phyloP scores from a whole-genome alignment of 2,329 filamentous ascomycete species.

The Monosporascus sp. region DNA sequence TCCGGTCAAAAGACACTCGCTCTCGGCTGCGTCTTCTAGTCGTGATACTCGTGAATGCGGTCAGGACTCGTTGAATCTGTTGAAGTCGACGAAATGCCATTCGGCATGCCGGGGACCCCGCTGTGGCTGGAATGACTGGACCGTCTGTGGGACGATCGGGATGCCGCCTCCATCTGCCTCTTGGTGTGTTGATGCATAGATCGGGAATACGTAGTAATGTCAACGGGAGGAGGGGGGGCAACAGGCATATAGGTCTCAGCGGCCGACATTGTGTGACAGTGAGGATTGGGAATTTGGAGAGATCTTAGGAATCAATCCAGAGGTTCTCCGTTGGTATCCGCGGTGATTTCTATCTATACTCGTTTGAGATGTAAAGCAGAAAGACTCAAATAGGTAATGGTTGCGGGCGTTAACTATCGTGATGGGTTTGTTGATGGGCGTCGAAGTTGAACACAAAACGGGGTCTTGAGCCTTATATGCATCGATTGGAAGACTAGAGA shows the following conservation, averaged over 20 bases:
- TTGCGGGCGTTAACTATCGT: no score
- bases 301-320: no score
- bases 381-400: no score
- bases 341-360: no score
- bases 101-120: conserved; percentile 16
- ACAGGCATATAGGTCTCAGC: conserved; percentile 20
- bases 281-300: neutral
- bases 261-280: conserved; percentile 20
- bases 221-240: conserved; percentile 22
- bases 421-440: no score
- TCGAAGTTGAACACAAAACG: no score
- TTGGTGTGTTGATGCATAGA: conserved; percentile 63
- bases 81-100: conserved; percentile 17
- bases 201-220: conserved; percentile 44
- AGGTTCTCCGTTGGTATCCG: neutral
- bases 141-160: conserved; percentile 37
- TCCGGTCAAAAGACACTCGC: no score
- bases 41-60: conserved; percentile 20
- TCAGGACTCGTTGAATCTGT: conserved; percentile 11
- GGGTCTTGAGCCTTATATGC: no score
- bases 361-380: no score
- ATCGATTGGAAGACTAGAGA: conserved; percentile 8
- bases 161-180: conserved; percentile 57
- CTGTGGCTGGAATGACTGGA: conserved; percentile 8
- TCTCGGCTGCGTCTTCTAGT: conserved; percentile 7